Percentiles rank a stretch among this genome's conserved stretches.
phyloP scores from a whole-genome alignment of 768 basidiomycete species.

The Hygrophorus russula region DNA sequence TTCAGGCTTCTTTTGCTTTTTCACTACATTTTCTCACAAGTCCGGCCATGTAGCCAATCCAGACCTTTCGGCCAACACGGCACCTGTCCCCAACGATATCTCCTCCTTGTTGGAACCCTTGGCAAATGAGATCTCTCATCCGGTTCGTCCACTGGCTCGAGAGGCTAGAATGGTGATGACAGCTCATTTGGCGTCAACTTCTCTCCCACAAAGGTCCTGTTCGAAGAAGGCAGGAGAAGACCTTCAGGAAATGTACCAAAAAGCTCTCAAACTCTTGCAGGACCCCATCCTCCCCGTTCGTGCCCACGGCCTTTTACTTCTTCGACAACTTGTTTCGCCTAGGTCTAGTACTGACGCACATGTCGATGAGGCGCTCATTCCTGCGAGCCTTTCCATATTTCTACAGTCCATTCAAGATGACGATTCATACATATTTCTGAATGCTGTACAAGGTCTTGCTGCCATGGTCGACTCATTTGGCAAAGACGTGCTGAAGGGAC shows the following conservation, averaged over 20 bases:
- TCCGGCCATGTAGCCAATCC: conserved; percentile 33
- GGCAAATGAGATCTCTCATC: conserved; percentile 31
- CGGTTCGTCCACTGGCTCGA: conserved; percentile 47
- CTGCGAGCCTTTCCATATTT: conserved; percentile 82
- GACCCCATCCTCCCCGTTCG: conserved; percentile 91
- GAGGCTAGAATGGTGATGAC: conserved; percentile 82
- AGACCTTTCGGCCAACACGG: conserved; percentile 44
- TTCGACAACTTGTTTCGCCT: conserved; percentile 63
- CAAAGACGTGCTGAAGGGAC: conserved; percentile 52
- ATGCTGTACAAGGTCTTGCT: conserved; percentile 85
- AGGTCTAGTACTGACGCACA: conserved; percentile 11
- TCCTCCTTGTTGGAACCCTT: conserved; percentile 51
- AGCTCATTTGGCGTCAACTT: conserved; percentile 59
- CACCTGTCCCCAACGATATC: conserved; percentile 63
- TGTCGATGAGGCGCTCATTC: conserved; percentile 52
- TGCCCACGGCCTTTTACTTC: conserved; percentile 79
- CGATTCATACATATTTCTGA: conserved; percentile 92
- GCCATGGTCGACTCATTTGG: conserved; percentile 74
- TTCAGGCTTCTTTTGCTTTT: not conserved
- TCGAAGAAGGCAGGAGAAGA: conserved; percentile 23
- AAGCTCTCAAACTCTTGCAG: conserved; percentile 77
- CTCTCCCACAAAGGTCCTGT: conserved; percentile 32
- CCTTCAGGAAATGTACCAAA: conserved; percentile 66
- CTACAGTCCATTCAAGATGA: conserved; percentile 78
- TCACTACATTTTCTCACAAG: conserved; percentile 2